These are phyloP conservation scores for Apiotrichum gamsii DNA, from an alignment of 1,284 basidiomycete genomes.

Conservation along the genomic window DNA sequence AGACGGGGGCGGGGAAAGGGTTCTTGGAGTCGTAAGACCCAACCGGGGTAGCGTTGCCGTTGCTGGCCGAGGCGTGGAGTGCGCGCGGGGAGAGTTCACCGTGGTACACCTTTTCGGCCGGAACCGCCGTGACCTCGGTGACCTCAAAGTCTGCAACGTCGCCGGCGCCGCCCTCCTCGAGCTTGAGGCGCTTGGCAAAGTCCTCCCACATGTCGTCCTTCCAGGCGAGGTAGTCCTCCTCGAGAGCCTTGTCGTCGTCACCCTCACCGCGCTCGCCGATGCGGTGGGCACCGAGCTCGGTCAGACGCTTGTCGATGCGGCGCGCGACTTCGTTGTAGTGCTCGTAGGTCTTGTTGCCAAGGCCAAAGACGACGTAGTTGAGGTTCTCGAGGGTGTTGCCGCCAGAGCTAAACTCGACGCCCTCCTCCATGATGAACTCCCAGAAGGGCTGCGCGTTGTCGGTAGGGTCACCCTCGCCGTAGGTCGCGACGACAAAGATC, in stretches of 20 bases:
- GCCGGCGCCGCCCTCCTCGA: slow-evolving; percentile 93
- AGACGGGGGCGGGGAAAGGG: slow-evolving; percentile 82
- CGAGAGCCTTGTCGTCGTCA: slow-evolving; percentile 99
- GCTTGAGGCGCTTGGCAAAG: slow-evolving; percentile 70
- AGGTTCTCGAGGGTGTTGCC: slow-evolving; percentile 71
- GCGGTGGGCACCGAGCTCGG: slow-evolving; percentile 73
- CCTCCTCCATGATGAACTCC: slow-evolving; percentile 81
- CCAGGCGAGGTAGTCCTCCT: slow-evolving; percentile 99
- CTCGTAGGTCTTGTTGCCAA: slow-evolving; percentile 93
- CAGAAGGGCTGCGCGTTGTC: slow-evolving; percentile 95
- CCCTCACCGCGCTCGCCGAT: slow-evolving; percentile 92
- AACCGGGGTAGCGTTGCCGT: slow-evolving; percentile 54
- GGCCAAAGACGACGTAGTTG: slow-evolving; percentile 91
- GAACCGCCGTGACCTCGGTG: slow-evolving; percentile 63
- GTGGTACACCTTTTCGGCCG: slow-evolving; percentile 79
- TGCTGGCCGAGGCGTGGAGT: slow-evolving; percentile 49
- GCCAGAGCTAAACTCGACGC: slow-evolving; percentile 67
- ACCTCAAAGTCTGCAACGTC: slow-evolving; percentile 94
- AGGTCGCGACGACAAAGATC: slow-evolving; percentile 90
- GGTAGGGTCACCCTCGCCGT: slow-evolving; percentile 97
- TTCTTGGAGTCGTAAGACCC: slow-evolving; percentile 76
- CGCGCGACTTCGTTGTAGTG: slow-evolving; percentile 88
- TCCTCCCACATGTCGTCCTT: slow-evolving; percentile 95
- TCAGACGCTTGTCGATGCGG: slow-evolving; percentile 67
- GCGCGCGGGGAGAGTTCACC: slow-evolving; percentile 87